These are phyloP conservation scores for Fusarium floridanum DNA, from an alignment of 2,329 filamentous ascomycete genomes.

Conservation along the genomic window DNA sequence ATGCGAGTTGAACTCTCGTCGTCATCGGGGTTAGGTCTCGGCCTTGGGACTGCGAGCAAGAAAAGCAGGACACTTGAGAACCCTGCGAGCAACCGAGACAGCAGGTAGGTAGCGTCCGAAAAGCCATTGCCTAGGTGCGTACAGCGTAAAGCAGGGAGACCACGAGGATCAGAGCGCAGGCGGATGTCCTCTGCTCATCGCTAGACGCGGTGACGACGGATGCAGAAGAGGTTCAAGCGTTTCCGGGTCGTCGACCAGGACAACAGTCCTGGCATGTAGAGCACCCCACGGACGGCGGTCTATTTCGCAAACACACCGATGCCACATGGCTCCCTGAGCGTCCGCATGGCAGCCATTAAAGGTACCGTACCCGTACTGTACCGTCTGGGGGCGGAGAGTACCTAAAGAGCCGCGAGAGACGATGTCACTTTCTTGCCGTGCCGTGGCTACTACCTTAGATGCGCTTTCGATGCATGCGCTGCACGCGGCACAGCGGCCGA, in stretches of 20 bases:
- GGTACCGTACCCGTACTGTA: not conserved
- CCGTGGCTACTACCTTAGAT: not conserved
- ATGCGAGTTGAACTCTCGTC: slow-evolving; percentile 37
- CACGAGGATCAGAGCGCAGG: slow-evolving; percentile 8
- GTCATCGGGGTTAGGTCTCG: slow-evolving; percentile 16
- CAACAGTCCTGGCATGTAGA: not conserved
- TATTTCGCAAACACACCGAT: slow-evolving; percentile 17
- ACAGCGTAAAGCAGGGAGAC: slow-evolving; percentile 24
- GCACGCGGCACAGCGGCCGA: not conserved
- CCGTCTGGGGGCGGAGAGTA: not conserved
- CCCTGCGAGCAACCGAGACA: slow-evolving; percentile 11
- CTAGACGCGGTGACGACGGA: slow-evolving; percentile 12
- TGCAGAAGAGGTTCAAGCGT: slow-evolving; percentile 11
- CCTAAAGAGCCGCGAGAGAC: not conserved
- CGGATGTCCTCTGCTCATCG: not conserved
- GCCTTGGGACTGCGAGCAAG: slow-evolving; percentile 3
- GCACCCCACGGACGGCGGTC: not conserved
- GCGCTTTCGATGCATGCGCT: not conserved
- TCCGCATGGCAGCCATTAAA: slow-evolving; percentile 8
- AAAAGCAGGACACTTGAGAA: not conserved
- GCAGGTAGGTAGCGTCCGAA: not conserved
- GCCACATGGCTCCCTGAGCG: slow-evolving; percentile 29
- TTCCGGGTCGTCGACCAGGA: slow-evolving; percentile 8
- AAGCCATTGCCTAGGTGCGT: slow-evolving; percentile 1
- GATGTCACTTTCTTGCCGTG: slow-evolving; percentile 3